These are phyloP conservation scores for Gossypium aridum DNA, from an alignment of 441 rosid genomes.

Conservation along the genomic window DNA sequence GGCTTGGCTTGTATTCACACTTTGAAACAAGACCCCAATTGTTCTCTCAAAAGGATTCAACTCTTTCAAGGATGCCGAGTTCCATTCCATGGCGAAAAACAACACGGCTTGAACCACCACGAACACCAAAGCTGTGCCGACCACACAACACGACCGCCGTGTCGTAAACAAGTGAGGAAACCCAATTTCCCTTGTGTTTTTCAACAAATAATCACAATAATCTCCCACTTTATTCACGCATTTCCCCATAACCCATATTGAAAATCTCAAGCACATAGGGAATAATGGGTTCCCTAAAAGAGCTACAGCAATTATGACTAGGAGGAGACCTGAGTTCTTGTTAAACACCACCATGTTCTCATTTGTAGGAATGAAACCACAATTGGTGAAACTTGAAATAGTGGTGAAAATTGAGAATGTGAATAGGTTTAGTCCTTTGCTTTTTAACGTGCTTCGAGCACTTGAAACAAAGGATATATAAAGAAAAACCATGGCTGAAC, in stretches of 20 bases:
- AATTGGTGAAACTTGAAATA: conserved; percentile 39
- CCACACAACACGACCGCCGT: conserved; percentile 23
- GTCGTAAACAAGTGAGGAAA: conserved; percentile 36
- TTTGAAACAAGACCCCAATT: conserved; percentile 24
- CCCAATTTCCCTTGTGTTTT: conserved; percentile 28
- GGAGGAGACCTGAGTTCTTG: conserved; percentile 47
- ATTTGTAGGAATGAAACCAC: conserved; percentile 57
- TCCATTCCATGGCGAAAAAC: conserved; percentile 38
- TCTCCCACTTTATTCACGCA: conserved; percentile 21
- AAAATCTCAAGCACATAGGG: conserved; percentile 34
- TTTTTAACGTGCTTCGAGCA: conserved; percentile 27
- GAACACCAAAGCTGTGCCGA: conserved; percentile 36
- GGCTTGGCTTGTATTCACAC: conserved; percentile 33
- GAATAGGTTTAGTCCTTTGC: conserved; percentile 22
- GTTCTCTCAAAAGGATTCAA: conserved; percentile 26
- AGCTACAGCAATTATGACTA: conserved; percentile 41
- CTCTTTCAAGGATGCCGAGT: conserved; percentile 21
- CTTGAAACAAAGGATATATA: conserved; percentile 23
- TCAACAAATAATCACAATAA: conserved; percentile 25
- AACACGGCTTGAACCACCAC: conserved; percentile 23
- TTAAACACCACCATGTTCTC: conserved; percentile 57
- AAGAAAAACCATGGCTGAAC: conserved; percentile 24
- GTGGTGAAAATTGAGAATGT: conserved; percentile 45
- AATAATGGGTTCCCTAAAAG: conserved; percentile 54
- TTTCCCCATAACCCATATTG: conserved; percentile 36